phyloP scores from a whole-genome alignment of 768 basidiomycete species.

The Steccherinum ochraceum region DNA sequence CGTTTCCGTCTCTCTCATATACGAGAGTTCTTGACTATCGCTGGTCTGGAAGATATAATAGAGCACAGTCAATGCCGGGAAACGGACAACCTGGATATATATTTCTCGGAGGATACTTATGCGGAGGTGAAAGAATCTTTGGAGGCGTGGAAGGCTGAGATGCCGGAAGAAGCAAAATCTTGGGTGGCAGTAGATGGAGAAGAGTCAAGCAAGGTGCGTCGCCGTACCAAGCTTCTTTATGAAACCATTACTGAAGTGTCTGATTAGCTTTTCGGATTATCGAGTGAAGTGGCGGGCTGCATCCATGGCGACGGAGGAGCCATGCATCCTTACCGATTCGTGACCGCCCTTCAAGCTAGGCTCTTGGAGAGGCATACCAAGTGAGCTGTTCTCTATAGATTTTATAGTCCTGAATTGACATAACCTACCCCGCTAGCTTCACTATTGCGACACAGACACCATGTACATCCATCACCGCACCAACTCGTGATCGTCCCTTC shows the following conservation, averaged over 20 bases:
- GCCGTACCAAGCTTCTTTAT: not conserved
- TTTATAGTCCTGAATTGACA: not conserved
- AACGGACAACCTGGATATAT: constrained; percentile 57
- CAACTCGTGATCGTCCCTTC: constrained; percentile 17
- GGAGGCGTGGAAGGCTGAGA: constrained; percentile 37
- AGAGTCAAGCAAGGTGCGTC: not conserved
- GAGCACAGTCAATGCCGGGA: constrained; percentile 49
- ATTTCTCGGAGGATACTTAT: constrained; percentile 36
- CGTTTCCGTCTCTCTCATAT: constrained; percentile 60
- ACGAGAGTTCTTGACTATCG: constrained; percentile 37
- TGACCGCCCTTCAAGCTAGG: constrained; percentile 51
- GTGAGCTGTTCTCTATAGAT: constrained; percentile 28
- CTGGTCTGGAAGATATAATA: constrained; percentile 47
- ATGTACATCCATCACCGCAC: constrained; percentile 43
- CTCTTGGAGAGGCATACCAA: constrained; percentile 44
- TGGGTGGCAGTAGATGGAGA: constrained; percentile 22
- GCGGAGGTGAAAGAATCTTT: constrained; percentile 38
- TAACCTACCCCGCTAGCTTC: constrained; percentile 36
- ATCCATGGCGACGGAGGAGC: constrained; percentile 53
- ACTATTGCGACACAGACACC: constrained; percentile 54
- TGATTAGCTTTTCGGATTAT: constrained; percentile 43
- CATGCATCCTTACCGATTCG: constrained; percentile 63
- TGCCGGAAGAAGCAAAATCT: constrained; percentile 39
- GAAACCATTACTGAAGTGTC: not conserved
- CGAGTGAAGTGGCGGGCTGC: constrained; percentile 39